phyloP scores from a whole-genome alignment of 805 yeast genomes.

The Wickerhamiella parazyma region DNA sequence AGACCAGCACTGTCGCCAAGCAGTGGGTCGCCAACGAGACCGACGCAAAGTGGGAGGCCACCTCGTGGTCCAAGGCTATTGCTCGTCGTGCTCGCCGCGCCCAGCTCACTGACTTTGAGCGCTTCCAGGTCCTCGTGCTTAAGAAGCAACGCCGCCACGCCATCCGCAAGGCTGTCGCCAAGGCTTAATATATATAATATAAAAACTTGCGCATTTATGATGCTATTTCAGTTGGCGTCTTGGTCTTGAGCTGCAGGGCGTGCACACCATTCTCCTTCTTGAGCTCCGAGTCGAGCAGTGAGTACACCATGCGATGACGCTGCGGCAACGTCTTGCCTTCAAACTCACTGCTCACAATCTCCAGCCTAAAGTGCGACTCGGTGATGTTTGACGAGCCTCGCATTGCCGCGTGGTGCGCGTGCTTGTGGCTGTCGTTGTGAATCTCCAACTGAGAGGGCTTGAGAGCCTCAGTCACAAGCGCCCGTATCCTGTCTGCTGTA shows the following conservation, averaged over 20 bases:
- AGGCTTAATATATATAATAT: conserved; percentile 43
- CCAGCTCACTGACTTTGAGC: conserved; percentile 89
- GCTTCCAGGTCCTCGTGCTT: conserved; percentile 97
- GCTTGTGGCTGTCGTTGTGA: conserved; percentile 74
- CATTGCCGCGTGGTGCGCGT: conserved; percentile 75
- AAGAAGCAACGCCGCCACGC: conserved; percentile 95
- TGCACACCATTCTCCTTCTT: conserved; percentile 54
- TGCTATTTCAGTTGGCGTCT: conserved; percentile 44
- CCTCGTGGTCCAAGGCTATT: conserved; percentile 97
- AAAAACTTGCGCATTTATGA: conserved; percentile 1
- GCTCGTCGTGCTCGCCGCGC: conserved; percentile 91
- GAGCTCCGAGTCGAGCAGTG: conserved; percentile 57
- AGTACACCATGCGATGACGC: conserved; percentile 67
- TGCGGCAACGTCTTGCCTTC: conserved; percentile 50
- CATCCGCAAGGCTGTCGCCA: conserved; percentile 92
- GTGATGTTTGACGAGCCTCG: conserved; percentile 53
- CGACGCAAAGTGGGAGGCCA: conserved; percentile 78
- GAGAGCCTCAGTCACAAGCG: conserved; percentile 31
- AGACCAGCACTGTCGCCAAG: conserved; percentile 73
- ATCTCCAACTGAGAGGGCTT: conserved; percentile 38
- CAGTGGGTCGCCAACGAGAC: conserved; percentile 87
- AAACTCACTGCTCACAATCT: conserved; percentile 57
- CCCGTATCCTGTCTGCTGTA: conserved; percentile 35
- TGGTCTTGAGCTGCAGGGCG: conserved; percentile 75
- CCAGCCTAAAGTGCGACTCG: conserved; percentile 74